Conservation (phyloP, 2,329 filamentous ascomycete species). For the Calonectria honghensis region DNA sequence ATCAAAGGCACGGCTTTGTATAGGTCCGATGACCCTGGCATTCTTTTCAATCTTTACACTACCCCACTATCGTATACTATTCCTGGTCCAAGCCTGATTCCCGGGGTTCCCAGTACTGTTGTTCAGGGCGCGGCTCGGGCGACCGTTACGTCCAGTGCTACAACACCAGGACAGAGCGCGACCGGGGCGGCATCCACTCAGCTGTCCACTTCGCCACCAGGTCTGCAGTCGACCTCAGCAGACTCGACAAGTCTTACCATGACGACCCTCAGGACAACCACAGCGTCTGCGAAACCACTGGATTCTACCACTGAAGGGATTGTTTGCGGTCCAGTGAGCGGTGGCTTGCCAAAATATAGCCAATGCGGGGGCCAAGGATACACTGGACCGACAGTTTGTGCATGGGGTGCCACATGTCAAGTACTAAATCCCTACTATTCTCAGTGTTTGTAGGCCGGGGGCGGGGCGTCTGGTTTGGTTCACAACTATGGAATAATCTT, state of each 20-base stretch:
- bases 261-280: not conserved
- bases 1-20: conserved; percentile 57
- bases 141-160: conserved; percentile 4
- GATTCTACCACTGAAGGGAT: not conserved
- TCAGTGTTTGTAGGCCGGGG: not conserved
- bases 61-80: conserved; percentile 53
- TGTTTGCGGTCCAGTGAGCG: not conserved
- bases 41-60: conserved; percentile 59
- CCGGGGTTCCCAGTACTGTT: not conserved
- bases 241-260: not conserved
- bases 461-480: not conserved
- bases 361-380: conserved; percentile 10
- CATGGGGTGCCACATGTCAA: not conserved
- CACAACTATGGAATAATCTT: not conserved
- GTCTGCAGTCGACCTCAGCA: not conserved
- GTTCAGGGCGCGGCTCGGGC: not conserved
- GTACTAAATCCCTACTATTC: conserved; percentile 9
- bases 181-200: not conserved
- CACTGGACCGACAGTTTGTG: conserved; percentile 12
- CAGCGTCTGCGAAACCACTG: too few relatives aligned
- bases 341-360: not conserved
- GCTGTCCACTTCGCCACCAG: not conserved
- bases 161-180: not conserved
- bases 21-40: conserved; percentile 56
- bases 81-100: conserved; percentile 52